A percentile compares a stretch with the other conserved stretches of the same genome.
Evolutionary conservation across 371 early-diverging fungal genomes (phyloP).

Genomic region (Blakeslea trispora): DNA sequence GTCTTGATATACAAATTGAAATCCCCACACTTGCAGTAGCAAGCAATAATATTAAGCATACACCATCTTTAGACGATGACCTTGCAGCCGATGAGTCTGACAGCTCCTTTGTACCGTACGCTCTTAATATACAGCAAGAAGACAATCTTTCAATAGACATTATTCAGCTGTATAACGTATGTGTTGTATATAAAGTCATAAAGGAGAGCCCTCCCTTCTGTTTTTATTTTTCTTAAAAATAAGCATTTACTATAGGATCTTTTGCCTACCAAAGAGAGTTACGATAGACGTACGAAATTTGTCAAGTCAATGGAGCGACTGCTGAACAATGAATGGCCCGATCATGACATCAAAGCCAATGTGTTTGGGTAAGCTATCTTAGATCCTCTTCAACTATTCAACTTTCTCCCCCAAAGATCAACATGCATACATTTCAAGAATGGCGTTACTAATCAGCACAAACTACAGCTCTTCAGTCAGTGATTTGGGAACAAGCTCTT

Average conservation of each 20-base stretch:
- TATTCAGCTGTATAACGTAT: slow-evolving; percentile 25
- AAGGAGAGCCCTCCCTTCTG: too few relatives aligned
- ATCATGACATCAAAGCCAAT: slow-evolving; percentile 57
- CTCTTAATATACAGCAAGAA: slow-evolving; percentile 23
- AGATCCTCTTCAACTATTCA: too few relatives aligned
- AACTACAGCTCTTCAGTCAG: slow-evolving; percentile 52
- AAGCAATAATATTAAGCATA: not conserved
- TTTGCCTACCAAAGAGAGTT: slow-evolving; percentile 61
- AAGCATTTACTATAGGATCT: slow-evolving; percentile 30
- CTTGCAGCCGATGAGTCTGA: slow-evolving; percentile 14
- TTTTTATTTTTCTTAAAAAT: slow-evolving; percentile 13
- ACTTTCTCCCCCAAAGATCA: too few relatives aligned
- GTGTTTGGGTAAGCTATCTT: slow-evolving; percentile 61
- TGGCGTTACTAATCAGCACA: slow-evolving; percentile 46
- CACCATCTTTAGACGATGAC: slow-evolving; percentile 1
- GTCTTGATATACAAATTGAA: slow-evolving; percentile 6
- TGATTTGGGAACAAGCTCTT: slow-evolving; percentile 55
- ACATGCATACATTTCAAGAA: too few relatives aligned
- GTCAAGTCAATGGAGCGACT: slow-evolving; percentile 58
- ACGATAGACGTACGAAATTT: slow-evolving; percentile 52
- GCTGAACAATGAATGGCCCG: slow-evolving; percentile 61
- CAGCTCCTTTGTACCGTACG: slow-evolving; percentile 13
- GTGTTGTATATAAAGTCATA: not conserved
- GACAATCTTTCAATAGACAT: slow-evolving; percentile 23
- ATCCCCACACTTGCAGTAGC: not conserved